Conservation (phyloP, 192 early-diverging fungal species). For the Backusella tarrabulga region DNA sequence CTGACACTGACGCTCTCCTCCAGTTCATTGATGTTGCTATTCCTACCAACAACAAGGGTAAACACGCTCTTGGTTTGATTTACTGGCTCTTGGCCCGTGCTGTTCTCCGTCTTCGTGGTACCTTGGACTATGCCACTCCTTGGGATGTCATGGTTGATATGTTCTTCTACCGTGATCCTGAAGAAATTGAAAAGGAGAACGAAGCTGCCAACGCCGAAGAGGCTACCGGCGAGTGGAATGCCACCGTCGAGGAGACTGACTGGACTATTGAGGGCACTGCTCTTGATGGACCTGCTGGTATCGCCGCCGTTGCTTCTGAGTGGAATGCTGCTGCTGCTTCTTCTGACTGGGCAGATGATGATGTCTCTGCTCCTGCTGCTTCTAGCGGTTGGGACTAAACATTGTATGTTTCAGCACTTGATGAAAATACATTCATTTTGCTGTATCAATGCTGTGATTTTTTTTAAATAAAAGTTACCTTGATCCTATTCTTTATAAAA, state of each 20-base stretch:
- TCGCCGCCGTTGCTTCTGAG: constrained; percentile 30
- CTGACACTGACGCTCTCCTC: constrained; percentile 96
- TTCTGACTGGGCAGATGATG: constrained; percentile 30
- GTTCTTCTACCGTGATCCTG: constrained; percentile 99
- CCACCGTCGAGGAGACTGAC: constrained; percentile 39
- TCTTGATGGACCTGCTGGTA: constrained; percentile 38
- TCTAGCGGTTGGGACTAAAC: constrained; percentile 22
- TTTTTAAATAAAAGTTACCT: not conserved
- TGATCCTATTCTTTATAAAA: not conserved
- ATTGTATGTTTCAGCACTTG: not conserved
- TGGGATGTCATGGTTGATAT: constrained; percentile 99
- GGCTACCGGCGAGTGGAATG: constrained; percentile 35
- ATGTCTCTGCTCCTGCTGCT: constrained; percentile 9
- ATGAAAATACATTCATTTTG: not conserved
- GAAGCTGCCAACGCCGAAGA: constrained; percentile 43
- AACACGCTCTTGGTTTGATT: constrained; percentile 97
- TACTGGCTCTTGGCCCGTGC: constrained; percentile 97
- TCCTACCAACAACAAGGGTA: constrained; percentile 98
- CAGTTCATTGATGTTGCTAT: constrained; percentile 96
- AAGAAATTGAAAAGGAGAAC: constrained; percentile 93
- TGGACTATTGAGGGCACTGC: constrained; percentile 66
- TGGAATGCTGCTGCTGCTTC: constrained; percentile 19
- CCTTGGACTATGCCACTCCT: constrained; percentile 75
- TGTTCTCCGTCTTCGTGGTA: constrained; percentile 95
- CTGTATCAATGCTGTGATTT: not conserved